Conservation (phyloP, 2,329 filamentous ascomycete species). For the Aspergillus sp. region DNA sequence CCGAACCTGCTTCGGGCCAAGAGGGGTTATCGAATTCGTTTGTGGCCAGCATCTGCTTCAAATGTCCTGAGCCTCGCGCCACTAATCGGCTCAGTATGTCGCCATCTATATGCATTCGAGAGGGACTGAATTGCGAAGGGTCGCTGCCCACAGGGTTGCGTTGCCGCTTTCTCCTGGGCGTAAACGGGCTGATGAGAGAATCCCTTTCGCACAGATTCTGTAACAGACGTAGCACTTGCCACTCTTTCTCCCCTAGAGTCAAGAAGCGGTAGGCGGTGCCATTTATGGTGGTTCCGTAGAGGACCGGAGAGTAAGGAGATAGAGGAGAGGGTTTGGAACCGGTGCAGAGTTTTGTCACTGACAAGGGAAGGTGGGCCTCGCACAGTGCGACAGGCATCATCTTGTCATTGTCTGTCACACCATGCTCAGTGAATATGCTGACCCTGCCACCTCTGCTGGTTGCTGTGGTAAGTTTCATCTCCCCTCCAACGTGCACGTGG, state of each 20-base stretch:
- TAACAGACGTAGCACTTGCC: slow-evolving; percentile 67
- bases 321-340: slow-evolving; percentile 12
- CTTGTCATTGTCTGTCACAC: slow-evolving; percentile 21
- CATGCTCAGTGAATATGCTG: slow-evolving; percentile 30
- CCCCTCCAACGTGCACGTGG: slow-evolving; percentile 34
- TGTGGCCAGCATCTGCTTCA: slow-evolving; percentile 25
- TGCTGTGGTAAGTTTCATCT: slow-evolving; percentile 44
- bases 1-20: slow-evolving; percentile 5
- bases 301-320: slow-evolving; percentile 39
- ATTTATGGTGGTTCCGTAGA: slow-evolving; percentile 63
- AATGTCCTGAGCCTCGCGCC: slow-evolving; percentile 32
- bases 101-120: slow-evolving; percentile 62
- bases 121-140: slow-evolving; percentile 37
- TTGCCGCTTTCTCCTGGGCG: slow-evolving; percentile 25
- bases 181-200: slow-evolving; percentile 47
- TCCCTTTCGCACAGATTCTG: slow-evolving; percentile 61
- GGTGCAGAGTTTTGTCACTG: slow-evolving; percentile 25
- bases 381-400: slow-evolving; percentile 24
- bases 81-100: slow-evolving; percentile 58
- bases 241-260: slow-evolving; percentile 58
- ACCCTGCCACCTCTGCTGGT: slow-evolving; percentile 50
- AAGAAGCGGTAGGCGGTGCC: slow-evolving; percentile 67
- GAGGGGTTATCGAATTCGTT: slow-evolving; percentile 11
- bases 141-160: slow-evolving; percentile 29
- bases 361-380: slow-evolving; percentile 30